A percentile compares a stretch with the other conserved stretches of the same genome.
These are phyloP conservation scores for Staphylotrichum longicolle DNA, from an alignment of 495 filamentous ascomycete genomes.

Conservation along the genomic window DNA sequence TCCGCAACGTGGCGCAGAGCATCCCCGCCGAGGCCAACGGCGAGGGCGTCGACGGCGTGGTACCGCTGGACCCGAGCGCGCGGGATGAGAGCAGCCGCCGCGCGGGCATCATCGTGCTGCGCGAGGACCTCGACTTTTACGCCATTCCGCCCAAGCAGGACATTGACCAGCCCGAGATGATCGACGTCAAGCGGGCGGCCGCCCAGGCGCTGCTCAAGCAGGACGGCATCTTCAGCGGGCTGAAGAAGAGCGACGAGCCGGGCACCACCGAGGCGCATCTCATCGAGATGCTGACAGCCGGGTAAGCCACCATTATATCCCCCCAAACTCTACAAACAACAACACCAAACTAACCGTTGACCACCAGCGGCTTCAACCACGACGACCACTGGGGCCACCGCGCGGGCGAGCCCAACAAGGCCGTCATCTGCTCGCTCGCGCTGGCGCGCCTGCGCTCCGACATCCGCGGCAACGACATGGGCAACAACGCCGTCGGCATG, in stretches of 20 bases:
- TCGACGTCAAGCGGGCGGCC: constrained; percentile 93
- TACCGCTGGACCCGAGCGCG: constrained; percentile 53
- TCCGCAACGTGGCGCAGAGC: constrained; percentile 89
- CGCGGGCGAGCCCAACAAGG: constrained; percentile 93
- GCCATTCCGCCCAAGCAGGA: constrained; percentile 85
- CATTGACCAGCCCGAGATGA: constrained; percentile 87
- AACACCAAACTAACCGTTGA: background rate
- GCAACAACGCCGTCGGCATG: constrained; percentile 88
- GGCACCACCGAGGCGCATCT: constrained; percentile 98
- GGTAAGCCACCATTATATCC: constrained; percentile 56
- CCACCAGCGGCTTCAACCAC: constrained; percentile 83
- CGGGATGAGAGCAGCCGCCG: constrained; percentile 61
- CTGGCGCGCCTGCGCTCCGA: constrained; percentile 90
- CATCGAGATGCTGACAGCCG: constrained; percentile 98
- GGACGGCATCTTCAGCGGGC: constrained; percentile 92
- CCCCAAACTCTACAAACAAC: background rate
- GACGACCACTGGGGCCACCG: constrained; percentile 95
- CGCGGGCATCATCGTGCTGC: constrained; percentile 93
- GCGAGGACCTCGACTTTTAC: constrained; percentile 98
- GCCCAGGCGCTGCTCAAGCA: constrained; percentile 82
- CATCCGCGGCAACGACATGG: constrained; percentile 72
- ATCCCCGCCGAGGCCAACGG: constrained; percentile 68
- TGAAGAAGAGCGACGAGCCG: constrained; percentile 90
- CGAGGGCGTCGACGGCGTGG: constrained; percentile 60
- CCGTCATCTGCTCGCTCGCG: constrained; percentile 94